Evolutionary conservation across 2,329 filamentous ascomycete genomes (phyloP).

Genomic region (Fusarium fracticaudum): DNA sequence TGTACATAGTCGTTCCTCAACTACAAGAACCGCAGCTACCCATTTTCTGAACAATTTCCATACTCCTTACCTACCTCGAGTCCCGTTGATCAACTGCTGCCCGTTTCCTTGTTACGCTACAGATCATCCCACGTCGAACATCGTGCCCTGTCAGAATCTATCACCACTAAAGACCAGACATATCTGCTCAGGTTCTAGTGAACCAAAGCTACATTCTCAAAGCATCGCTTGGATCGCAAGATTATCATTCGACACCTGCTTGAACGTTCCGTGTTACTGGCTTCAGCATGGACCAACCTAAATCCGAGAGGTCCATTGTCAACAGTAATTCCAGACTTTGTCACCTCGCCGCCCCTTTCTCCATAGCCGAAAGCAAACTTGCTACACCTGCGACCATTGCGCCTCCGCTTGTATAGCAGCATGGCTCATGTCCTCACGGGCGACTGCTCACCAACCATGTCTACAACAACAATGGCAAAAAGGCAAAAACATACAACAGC

Average conservation of each 20-base stretch:
- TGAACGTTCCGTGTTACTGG: not conserved
- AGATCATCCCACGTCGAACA: not conserved
- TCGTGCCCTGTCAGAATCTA: not conserved
- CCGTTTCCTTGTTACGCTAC: not conserved
- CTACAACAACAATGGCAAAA: not conserved
- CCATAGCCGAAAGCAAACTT: not conserved
- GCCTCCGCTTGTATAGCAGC: not conserved
- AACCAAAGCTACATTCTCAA: too few relatives aligned
- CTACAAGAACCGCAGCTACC: too few relatives aligned
- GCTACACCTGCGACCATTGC: too few relatives aligned
- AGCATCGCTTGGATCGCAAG: not conserved
- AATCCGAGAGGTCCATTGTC: not conserved
- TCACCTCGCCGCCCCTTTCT: too few relatives aligned
- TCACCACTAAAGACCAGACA: not conserved
- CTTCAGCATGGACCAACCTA: too few relatives aligned
- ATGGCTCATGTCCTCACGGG: not conserved
- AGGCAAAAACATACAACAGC: conserved; percentile 1
- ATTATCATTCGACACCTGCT: not conserved
- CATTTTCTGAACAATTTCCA: not conserved
- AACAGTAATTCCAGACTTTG: too few relatives aligned
- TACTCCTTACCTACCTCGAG: not conserved
- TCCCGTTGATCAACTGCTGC: not conserved
- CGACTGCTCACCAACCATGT: not conserved
- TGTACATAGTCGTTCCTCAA: not conserved
- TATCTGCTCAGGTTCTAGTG: not conserved